Conservation (phyloP, 2,329 filamentous ascomycete genomes). For the Botryotinia globosa region DNA sequence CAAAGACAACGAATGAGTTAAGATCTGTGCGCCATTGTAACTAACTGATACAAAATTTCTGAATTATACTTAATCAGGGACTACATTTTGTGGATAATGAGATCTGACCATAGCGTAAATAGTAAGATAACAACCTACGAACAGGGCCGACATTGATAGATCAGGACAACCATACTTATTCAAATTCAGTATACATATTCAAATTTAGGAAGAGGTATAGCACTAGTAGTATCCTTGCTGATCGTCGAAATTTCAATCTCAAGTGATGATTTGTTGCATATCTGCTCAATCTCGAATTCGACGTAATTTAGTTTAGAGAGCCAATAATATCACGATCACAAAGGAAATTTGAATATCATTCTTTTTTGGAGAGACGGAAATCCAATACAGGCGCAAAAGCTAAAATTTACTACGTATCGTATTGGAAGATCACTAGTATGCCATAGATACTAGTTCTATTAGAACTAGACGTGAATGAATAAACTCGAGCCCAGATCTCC, state of each 20-base stretch:
- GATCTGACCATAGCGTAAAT: accelerated
- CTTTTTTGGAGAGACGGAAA: background rate
- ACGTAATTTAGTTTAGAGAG: background rate
- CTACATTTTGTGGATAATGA: accelerated
- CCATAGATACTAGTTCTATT: background rate
- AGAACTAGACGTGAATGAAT: background rate
- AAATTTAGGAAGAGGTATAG: too few species aligned
- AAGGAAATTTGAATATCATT: background rate
- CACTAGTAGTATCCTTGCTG: background rate
- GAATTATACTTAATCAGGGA: background rate
- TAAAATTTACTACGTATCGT: background rate
- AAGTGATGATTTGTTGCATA: background rate
- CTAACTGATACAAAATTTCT: background rate
- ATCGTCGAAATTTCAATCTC: accelerated
- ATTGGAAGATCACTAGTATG: background rate
- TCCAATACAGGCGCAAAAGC: background rate
- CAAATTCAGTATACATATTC: background rate
- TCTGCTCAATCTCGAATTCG: background rate
- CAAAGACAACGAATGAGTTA: background rate
- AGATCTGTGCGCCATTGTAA: background rate
- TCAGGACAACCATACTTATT: too few species aligned
- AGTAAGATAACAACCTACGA: background rate
- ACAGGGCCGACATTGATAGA: background rate
- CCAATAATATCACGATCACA: background rate
- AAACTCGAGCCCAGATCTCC: background rate